Percentiles rank a stretch among this genome's conserved stretches.
phyloP scores from a whole-genome alignment of 2,329 filamentous ascomycete species.

The Alternaria incomplexa region DNA sequence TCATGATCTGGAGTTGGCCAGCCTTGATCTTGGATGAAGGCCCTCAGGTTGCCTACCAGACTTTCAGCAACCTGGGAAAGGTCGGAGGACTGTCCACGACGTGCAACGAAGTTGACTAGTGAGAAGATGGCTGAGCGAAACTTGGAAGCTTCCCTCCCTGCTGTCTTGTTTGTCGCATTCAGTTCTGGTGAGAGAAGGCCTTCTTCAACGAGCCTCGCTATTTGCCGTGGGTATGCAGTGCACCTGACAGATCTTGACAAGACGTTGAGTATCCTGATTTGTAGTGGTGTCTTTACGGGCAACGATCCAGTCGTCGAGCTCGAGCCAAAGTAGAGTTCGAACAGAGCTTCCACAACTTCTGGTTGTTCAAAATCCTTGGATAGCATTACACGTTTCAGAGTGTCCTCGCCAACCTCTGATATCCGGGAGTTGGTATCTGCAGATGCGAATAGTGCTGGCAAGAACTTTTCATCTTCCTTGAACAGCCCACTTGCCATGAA shows the following conservation, averaged over 20 bases:
- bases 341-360: slow-evolving; percentile 68
- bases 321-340: slow-evolving; percentile 71
- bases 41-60: slow-evolving; percentile 71
- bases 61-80: slow-evolving; percentile 70
- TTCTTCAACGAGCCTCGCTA: slow-evolving; percentile 73
- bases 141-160: slow-evolving; percentile 76
- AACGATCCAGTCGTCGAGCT: slow-evolving; percentile 49
- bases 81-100: slow-evolving; percentile 67
- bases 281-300: slow-evolving; percentile 68
- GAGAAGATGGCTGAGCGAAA: slow-evolving; percentile 82
- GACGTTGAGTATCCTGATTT: slow-evolving; percentile 76
- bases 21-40: slow-evolving; percentile 79
- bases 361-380: slow-evolving; percentile 75
- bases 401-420: slow-evolving; percentile 83
- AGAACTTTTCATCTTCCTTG: slow-evolving; percentile 78
- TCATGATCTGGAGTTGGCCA: slow-evolving; percentile 72
- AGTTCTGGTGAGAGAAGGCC: slow-evolving; percentile 60
- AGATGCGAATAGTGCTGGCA: slow-evolving; percentile 83
- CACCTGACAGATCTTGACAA: slow-evolving; percentile 78
- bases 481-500: slow-evolving; percentile 88
- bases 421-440: slow-evolving; percentile 82
- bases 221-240: slow-evolving; percentile 70
- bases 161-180: slow-evolving; percentile 48
- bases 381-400: slow-evolving; percentile 77
- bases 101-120: slow-evolving; percentile 85